Conservation (phyloP, 306 rosid genomes). For the Fragaria iinumae region DNA sequence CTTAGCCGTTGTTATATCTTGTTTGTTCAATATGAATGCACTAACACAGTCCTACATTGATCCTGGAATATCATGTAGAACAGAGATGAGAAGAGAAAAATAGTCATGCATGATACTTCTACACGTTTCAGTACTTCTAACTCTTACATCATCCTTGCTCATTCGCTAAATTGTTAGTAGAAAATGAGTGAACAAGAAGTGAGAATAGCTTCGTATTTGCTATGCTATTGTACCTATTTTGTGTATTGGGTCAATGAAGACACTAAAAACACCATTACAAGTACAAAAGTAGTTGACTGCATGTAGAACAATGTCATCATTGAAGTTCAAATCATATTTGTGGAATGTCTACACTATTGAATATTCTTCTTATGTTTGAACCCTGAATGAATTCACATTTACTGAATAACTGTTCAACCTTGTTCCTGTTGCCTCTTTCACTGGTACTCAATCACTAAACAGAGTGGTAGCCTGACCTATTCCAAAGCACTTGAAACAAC, state of each 20-base stretch:
- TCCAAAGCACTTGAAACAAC: constrained; percentile 22
- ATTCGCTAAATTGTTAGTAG: not conserved
- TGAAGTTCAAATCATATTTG: not conserved
- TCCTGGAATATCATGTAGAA: too few relatives aligned
- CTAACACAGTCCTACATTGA: too few relatives aligned
- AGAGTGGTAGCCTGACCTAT: constrained; percentile 7
- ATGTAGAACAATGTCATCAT: constrained; percentile 3
- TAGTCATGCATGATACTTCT: too few relatives aligned
- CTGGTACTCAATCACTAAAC: constrained; percentile 28
- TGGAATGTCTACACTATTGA: constrained; percentile 11
- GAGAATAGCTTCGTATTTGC: not conserved
- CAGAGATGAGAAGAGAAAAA: too few relatives aligned
- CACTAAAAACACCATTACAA: not conserved
- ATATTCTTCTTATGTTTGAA: constrained; percentile 26
- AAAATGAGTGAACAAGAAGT: not conserved
- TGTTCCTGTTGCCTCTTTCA: constrained; percentile 30
- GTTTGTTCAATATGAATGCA: not conserved
- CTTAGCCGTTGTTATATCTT: not conserved
- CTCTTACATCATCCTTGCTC: too few relatives aligned
- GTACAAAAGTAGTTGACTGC: not conserved
- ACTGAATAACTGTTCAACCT: not conserved
- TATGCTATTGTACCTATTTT: not conserved
- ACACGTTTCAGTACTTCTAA: too few relatives aligned
- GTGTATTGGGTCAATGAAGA: not conserved
- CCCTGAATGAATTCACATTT: constrained; percentile 47